These are phyloP conservation scores for Puccinia sorghi DNA, from an alignment of 1,284 basidiomycete genomes.

Conservation along the genomic window DNA sequence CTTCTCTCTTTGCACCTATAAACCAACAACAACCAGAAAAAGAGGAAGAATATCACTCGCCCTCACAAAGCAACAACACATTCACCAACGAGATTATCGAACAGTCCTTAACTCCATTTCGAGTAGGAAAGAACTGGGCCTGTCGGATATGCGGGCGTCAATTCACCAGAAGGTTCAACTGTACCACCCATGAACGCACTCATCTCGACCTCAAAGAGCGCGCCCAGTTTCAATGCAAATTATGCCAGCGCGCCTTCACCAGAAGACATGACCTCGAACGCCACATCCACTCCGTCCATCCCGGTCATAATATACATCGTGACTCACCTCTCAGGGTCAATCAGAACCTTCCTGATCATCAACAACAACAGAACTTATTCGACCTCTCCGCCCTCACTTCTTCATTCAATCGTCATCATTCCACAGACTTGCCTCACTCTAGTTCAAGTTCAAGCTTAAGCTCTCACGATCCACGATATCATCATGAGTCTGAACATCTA, in stretches of 20 bases:
- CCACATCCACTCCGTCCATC: conserved; percentile 47
- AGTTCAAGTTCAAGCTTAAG: neutral
- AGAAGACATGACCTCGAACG: conserved; percentile 47
- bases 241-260: conserved; percentile 46
- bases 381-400: neutral
- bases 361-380: neutral
- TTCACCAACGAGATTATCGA: neutral
- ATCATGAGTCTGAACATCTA: neutral
- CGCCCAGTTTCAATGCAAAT: conserved; percentile 41
- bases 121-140: conserved; percentile 47
- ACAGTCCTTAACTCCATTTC: conserved; percentile 29
- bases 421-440: too few relatives aligned
- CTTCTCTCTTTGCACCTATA: neutral
- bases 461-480: neutral
- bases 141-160: conserved; percentile 46
- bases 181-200: conserved; percentile 49
- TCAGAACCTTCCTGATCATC: neutral
- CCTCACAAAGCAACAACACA: neutral
- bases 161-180: conserved; percentile 48
- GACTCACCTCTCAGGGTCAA: too few relatives aligned
- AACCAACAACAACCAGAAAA: neutral
- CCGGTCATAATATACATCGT: conserved; percentile 18
- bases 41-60: too few relatives aligned
- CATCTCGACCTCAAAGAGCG: conserved; percentile 47
- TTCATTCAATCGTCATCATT: neutral